Evolutionary conservation across 768 basidiomycete genomes (phyloP).

Genomic region (Calocera viscosa): DNA sequence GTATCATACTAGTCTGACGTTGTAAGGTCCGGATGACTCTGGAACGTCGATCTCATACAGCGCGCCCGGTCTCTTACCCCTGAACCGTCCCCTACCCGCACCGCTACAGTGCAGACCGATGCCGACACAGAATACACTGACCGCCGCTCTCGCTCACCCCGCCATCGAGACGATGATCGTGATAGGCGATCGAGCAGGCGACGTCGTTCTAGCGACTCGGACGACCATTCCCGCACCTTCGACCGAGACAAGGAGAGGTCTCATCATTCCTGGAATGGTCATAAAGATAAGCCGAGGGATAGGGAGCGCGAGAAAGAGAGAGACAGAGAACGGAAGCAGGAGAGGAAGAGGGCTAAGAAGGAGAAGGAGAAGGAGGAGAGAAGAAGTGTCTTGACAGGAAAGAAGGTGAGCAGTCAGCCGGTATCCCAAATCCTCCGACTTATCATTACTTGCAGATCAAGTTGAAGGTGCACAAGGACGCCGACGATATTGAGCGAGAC

Average conservation of each 20-base stretch:
- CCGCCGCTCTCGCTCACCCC: neutral
- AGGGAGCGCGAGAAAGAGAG: slow-evolving; percentile 24
- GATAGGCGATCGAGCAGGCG: neutral
- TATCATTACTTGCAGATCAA: slow-evolving; percentile 36
- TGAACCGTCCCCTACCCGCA: neutral
- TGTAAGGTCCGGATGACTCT: neutral
- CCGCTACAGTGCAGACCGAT: neutral
- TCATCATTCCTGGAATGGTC: neutral
- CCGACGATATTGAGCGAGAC: slow-evolving; percentile 44
- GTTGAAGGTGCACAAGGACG: slow-evolving; percentile 49
- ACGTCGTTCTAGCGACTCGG: neutral
- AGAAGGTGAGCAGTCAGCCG: slow-evolving; percentile 35
- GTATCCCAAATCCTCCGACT: neutral
- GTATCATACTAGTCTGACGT: neutral
- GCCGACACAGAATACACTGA: neutral
- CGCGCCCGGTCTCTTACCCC: neutral
- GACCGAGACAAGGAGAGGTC: neutral
- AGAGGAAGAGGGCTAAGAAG: slow-evolving; percentile 24
- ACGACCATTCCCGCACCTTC: neutral
- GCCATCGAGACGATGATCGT: neutral
- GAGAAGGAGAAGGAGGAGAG: slow-evolving; percentile 28
- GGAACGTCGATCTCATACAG: neutral
- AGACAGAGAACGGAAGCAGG: slow-evolving; percentile 25
- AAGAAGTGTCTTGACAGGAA: slow-evolving; percentile 48
- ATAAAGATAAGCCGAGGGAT: slow-evolving; percentile 22